These are phyloP conservation scores for Bertia moriformis DNA, from an alignment of 2,329 filamentous ascomycete genomes.

Conservation along the genomic window DNA sequence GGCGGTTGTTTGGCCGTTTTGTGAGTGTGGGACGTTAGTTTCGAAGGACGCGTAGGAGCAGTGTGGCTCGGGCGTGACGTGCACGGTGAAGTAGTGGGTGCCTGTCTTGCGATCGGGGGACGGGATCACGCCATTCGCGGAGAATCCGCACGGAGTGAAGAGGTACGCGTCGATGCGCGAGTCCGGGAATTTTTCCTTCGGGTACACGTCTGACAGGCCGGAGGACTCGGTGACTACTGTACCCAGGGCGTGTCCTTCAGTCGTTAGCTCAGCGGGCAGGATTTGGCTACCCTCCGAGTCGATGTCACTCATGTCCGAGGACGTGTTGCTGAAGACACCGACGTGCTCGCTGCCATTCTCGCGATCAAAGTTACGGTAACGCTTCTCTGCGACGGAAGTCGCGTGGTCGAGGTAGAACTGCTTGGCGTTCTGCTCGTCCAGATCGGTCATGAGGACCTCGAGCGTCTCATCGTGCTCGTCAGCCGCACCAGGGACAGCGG, in stretches of 20 bases:
- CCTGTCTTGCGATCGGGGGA: slow-evolving; percentile 43
- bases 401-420: slow-evolving; percentile 53
- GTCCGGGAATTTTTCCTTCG: slow-evolving; percentile 74
- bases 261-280: slow-evolving; percentile 54
- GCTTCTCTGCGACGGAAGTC: slow-evolving; percentile 65
- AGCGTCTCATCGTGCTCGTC: slow-evolving; percentile 31
- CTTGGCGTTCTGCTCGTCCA: slow-evolving; percentile 50
- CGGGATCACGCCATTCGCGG: slow-evolving; percentile 88
- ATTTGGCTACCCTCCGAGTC: slow-evolving; percentile 40
- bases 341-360: slow-evolving; percentile 32
- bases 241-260: slow-evolving; percentile 84
- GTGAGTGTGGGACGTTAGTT: slow-evolving; percentile 84
- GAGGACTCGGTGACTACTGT: slow-evolving; percentile 83
- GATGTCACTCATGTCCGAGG: slow-evolving; percentile 34
- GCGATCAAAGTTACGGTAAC: slow-evolving; percentile 22
- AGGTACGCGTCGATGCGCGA: slow-evolving; percentile 89
- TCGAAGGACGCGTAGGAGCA: slow-evolving; percentile 98
- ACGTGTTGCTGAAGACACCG: slow-evolving; percentile 71
- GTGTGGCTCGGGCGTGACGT: slow-evolving; percentile 91
- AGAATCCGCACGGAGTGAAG: slow-evolving; percentile 93
- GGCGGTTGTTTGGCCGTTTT: slow-evolving; percentile 73
- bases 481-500: slow-evolving; percentile 11
- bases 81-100: slow-evolving; percentile 92
- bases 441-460: slow-evolving; percentile 55
- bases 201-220: slow-evolving; percentile 79